A percentile compares a stretch with the other conserved stretches of the same genome.
These are phyloP conservation scores for Dipodascus geniculatus DNA, from an alignment of 805 yeast species.

Conservation along the genomic window DNA sequence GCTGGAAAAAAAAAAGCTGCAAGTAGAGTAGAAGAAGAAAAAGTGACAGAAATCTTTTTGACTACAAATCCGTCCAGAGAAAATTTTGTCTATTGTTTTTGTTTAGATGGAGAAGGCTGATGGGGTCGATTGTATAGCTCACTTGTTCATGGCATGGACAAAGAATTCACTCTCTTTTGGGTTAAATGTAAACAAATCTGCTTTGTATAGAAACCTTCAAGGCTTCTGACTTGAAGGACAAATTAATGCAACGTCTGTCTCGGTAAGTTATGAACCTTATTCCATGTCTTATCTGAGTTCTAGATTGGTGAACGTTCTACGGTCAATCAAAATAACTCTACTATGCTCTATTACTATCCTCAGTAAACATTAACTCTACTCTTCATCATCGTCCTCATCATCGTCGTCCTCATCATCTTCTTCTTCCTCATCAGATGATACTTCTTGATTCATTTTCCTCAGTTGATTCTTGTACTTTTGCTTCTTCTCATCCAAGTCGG, in stretches of 20 bases:
- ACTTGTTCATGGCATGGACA: neutral
- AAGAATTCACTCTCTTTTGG: neutral
- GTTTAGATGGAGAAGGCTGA: neutral
- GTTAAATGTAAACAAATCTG: neutral
- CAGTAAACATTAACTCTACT: constrained; percentile 8
- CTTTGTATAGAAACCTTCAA: neutral
- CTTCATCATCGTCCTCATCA: constrained; percentile 28
- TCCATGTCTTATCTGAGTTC: neutral
- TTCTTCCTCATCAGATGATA: constrained; percentile 61
- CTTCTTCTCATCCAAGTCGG: constrained; percentile 64
- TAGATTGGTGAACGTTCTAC: neutral
- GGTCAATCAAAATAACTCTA: constrained; percentile 2
- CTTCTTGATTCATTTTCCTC: constrained; percentile 42
- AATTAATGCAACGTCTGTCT: neutral
- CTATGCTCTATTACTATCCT: neutral
- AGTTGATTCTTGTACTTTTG: constrained; percentile 43
- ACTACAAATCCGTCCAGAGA: neutral
- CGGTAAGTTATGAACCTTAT: neutral
- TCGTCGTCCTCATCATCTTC: constrained; percentile 51
- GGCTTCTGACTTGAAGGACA: neutral
- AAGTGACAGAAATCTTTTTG: neutral
- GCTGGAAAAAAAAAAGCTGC: neutral
- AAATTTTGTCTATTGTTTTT: neutral
- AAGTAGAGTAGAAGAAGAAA: neutral
- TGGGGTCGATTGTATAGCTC: neutral